A percentile compares a stretch with the other conserved stretches of the same genome.
Evolutionary conservation across 129 eudicot species (phyloP).

Genomic region (Pittosporum tobira): DNA sequence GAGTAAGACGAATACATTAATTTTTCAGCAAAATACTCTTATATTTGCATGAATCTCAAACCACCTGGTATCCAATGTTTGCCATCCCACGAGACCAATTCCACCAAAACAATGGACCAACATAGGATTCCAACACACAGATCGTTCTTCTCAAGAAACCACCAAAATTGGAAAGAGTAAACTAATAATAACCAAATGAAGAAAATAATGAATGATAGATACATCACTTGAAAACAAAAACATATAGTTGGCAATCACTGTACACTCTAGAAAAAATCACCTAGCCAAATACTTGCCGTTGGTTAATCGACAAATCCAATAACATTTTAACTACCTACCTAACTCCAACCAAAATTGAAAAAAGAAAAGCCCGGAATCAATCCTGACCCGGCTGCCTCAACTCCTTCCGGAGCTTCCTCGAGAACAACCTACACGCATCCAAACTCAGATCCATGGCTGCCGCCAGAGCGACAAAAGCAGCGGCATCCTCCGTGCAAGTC

Average conservation of each 20-base stretch:
- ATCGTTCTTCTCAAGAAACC: constrained; percentile 7
- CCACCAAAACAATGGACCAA: background rate
- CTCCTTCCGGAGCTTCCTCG: constrained; percentile 69
- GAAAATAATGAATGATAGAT: constrained; percentile 4
- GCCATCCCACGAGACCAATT: constrained; percentile 2
- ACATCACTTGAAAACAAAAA: constrained; percentile 4
- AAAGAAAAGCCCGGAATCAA: constrained; percentile 1
- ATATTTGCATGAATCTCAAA: constrained; percentile 3
- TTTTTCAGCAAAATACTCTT: no score
- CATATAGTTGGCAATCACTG: constrained; percentile 13
- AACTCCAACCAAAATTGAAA: constrained; percentile 12
- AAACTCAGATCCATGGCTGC: constrained; percentile 78
- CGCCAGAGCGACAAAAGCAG: constrained; percentile 72
- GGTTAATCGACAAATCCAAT: constrained; percentile 1
- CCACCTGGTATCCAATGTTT: constrained; percentile 5
- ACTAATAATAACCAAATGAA: constrained; percentile 9
- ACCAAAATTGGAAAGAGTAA: background rate
- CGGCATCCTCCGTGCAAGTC: constrained; percentile 85
- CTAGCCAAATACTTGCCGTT: background rate
- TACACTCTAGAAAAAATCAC: constrained; percentile 11
- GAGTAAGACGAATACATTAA: no score
- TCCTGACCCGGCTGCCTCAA: constrained; percentile 49
- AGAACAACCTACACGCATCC: constrained; percentile 71
- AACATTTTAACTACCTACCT: constrained; percentile 1
- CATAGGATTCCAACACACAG: constrained; percentile 18